Evolutionary conservation across 352 stramenopile genomes (phyloP).

Genomic region (Globisporangium polare): DNA sequence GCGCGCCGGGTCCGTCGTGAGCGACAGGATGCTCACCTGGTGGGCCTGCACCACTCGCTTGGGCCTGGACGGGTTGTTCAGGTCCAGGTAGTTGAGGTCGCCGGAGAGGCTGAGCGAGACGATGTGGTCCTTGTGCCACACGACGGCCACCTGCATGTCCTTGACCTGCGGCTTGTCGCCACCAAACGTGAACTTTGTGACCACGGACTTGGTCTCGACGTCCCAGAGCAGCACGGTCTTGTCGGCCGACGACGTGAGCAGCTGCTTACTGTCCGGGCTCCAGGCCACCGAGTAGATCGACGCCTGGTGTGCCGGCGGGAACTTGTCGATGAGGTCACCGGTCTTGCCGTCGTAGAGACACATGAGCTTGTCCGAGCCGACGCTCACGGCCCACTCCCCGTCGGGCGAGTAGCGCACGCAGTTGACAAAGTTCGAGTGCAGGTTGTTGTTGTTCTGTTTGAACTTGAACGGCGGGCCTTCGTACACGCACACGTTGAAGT

Average conservation of each 20-base stretch:
- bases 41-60: conserved; percentile 88
- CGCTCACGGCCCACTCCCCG: conserved; percentile 88
- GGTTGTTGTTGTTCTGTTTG: conserved; percentile 89
- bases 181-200: conserved; percentile 81
- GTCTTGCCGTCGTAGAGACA: conserved; percentile 94
- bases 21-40: conserved; percentile 87
- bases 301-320: conserved; percentile 77
- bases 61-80: conserved; percentile 56
- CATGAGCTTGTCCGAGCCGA: conserved; percentile 94
- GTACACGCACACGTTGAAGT: conserved; percentile 94
- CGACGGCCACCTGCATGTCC: conserved; percentile 80
- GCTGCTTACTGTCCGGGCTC: conserved; percentile 84
- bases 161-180: conserved; percentile 66
- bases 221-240: conserved; percentile 95
- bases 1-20: conserved; percentile 73
- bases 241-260: conserved; percentile 95
- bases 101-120: conserved; percentile 81
- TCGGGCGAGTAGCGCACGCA: conserved; percentile 92
- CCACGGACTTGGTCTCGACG: conserved; percentile 60
- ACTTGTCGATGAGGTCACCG: conserved; percentile 80
- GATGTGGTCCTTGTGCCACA: conserved; percentile 73
- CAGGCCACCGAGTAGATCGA: conserved; percentile 96
- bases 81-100: conserved; percentile 80
- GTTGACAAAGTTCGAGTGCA: conserved; percentile 96
- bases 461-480: conserved; percentile 96